Base-by-base conservation (phyloP, 345 rosid genomes). In the Limnanthes douglasii region DNA sequence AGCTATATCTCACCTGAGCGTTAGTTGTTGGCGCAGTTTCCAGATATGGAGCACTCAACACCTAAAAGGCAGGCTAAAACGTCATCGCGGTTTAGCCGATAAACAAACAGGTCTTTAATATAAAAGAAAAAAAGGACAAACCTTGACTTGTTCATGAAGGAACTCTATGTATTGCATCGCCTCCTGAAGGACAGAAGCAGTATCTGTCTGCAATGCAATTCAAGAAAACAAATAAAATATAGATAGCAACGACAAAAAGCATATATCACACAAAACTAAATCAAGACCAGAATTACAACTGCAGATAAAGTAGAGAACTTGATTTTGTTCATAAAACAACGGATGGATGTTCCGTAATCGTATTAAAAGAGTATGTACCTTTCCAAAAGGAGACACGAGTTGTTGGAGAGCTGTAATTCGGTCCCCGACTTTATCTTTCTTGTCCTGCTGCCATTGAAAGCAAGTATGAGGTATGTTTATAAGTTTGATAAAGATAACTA, bases 111-210 rank as follows among this genome's bases (percentile, higher is more conserved):
- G 46, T 30, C 29, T 38, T 7, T 4, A 8, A 39, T 18, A 24
- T 32, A 41, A 34, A 43, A 15, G 23, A 31, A 57, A 52, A 47
- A 52, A 43, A 12, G 28, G 31, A 31, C 78, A 21, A 37, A 90
- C 98, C 94, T 84, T 75, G 29, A 90, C 92, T 80, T 90, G 98
- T 39, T 90, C 95, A 2, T 90, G 98, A 37, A 84, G 92, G 62
- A 90, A 90, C 48, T 45, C 72, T 29, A 90, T 90, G 72, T 90
- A 90, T 6, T 77, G 79, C 78, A 65, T 68, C 3, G 95, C 76
- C 55, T 80, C 95, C 20, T 40, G 56, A 45, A 90, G 88, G 37
- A 90, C 98, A 2, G 98, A 90, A 32, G 98, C 95, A 30, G 98
- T 90, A 59, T 90, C 98, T 0, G 98, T 86, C 97, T 82, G 93